Base-by-base conservation (phyloP, 1,284 basidiomycete species). In the Ustilago crameri region DNA sequence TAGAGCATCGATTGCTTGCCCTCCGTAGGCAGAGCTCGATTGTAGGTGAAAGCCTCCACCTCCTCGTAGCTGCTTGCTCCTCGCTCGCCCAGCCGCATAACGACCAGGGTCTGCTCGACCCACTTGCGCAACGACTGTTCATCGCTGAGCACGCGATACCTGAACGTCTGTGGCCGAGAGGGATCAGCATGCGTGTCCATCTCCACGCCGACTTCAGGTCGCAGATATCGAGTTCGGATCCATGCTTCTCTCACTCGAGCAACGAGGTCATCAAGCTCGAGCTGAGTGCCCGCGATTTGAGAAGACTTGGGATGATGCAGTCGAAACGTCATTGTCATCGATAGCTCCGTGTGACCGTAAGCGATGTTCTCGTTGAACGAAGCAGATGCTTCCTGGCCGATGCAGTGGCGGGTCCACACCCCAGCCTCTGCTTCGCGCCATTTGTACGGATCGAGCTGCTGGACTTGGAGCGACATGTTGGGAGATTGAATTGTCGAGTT, bases 351-450 rank as follows among this genome's bases (percentile, higher is more conserved):
- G 27, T 73, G 70, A 8, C 70, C 70, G 34, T 69, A 18, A 20
- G 59, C 56, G 24, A 73, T 56, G 42, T 73, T 73, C 32, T 73
- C 38, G 51, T 73, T 73, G 64, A 59, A 73, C 5, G 65, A 59
- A 5, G 66, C 70, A 14, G 70, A 64, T 2, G 53, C 60, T 42
- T 73, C 70, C n/a, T 60, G 56, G 8, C 70, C 70, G 14, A 63
- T 35, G 23, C 70, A 73, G 24, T 49, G 44, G 15, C 70, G 65
- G n/a, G 35, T 50, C 55, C 50, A 73, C 10, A 73, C 48, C 27
- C 52, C 54, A n/a, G 23, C 24, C 14, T 40, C 43, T 0, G 18
- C 10, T 26, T 56, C 40, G 24, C 46, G 50, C 58, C 57, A 67
- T 20, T 67, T 57, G 50, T 49, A 57, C 10, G 48, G 52, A 7